A percentile compares a stretch with the other conserved stretches of the same genome.
These are phyloP conservation scores for Linnemannia elongata DNA, from an alignment of 192 early-diverging fungal species.

Conservation along the genomic window DNA sequence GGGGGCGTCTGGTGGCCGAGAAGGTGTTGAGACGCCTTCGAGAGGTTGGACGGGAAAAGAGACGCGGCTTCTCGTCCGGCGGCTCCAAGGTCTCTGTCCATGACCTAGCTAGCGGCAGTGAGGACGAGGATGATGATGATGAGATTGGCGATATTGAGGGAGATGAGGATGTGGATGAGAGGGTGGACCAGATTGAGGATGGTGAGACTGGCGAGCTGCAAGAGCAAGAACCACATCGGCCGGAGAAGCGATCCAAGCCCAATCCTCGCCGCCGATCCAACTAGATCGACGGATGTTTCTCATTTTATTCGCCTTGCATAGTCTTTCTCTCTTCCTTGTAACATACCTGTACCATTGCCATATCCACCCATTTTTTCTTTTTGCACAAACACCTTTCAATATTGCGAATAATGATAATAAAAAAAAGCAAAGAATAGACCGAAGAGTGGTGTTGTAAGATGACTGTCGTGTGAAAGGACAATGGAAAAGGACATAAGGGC, in stretches of 20 bases:
- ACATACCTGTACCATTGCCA: not conserved
- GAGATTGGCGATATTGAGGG: conserved; percentile 7
- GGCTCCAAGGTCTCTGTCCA: conserved; percentile 11
- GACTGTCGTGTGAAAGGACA: not conserved
- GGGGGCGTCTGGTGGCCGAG: conserved; percentile 65
- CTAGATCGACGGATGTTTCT: not conserved
- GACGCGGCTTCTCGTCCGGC: not conserved
- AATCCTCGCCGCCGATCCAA: conserved; percentile 6
- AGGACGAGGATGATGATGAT: conserved; percentile 19
- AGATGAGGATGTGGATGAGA: conserved; percentile 11
- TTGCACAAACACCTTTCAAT: too few species aligned
- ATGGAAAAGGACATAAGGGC: not conserved
- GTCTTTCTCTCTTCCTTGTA: not conserved
- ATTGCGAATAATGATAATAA: too few species aligned
- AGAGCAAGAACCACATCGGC: not conserved
- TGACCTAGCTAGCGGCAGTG: conserved; percentile 23
- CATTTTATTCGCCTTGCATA: not conserved
- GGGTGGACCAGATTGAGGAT: not conserved
- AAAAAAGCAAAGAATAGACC: too few species aligned
- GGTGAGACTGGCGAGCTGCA: not conserved
- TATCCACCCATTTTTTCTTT: not conserved
- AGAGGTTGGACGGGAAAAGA: conserved; percentile 45
- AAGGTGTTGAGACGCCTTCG: conserved; percentile 68
- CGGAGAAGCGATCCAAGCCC: conserved; percentile 2
- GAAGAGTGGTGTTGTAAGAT: too few species aligned